phyloP scores from a whole-genome alignment of 2,329 filamentous ascomycete genomes.

The Hypocreales sp. region DNA sequence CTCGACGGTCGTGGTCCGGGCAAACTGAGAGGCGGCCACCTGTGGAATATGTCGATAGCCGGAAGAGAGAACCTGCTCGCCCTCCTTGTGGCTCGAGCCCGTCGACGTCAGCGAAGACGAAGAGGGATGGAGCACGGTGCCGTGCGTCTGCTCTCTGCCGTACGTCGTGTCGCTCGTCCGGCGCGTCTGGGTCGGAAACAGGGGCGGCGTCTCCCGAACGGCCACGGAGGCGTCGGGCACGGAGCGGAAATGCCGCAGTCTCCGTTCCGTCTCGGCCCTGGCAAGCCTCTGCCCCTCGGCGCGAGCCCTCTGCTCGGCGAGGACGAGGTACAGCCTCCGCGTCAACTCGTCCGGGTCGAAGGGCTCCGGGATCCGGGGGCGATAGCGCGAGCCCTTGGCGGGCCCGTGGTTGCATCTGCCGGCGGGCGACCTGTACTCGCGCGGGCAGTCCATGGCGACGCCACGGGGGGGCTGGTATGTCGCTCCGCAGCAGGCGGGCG shows the following conservation, averaged over 20 bases:
- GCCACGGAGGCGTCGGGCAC: too few species aligned
- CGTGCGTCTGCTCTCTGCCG: not conserved
- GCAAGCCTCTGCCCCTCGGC: constrained; percentile 18
- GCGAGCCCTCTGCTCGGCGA: constrained; percentile 30
- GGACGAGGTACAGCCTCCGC: constrained; percentile 32
- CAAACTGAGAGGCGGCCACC: constrained; percentile 38
- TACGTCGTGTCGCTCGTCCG: not conserved
- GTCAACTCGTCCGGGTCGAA: constrained; percentile 41
- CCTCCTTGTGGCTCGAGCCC: constrained; percentile 7
- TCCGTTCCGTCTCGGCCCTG: constrained; percentile 9
- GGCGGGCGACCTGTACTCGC: too few species aligned
- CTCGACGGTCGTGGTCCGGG: constrained; percentile 33
- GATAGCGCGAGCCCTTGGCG: too few species aligned
- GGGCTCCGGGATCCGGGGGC: constrained; percentile 9
- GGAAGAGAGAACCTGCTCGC: constrained; percentile 1
- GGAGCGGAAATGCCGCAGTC: constrained; percentile 2
- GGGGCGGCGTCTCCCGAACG: too few species aligned
- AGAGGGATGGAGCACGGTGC: constrained; percentile 3
- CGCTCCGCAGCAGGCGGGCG: too few species aligned
- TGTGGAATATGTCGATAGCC: constrained; percentile 35
- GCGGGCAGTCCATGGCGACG: too few species aligned
- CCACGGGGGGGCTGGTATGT: too few species aligned
- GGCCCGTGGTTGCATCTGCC: too few species aligned
- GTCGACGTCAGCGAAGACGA: constrained; percentile 2
- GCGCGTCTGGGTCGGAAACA: not conserved